Conservation (phyloP, 371 early-diverging fungal species). For the Apophysomyces elegans region DNA sequence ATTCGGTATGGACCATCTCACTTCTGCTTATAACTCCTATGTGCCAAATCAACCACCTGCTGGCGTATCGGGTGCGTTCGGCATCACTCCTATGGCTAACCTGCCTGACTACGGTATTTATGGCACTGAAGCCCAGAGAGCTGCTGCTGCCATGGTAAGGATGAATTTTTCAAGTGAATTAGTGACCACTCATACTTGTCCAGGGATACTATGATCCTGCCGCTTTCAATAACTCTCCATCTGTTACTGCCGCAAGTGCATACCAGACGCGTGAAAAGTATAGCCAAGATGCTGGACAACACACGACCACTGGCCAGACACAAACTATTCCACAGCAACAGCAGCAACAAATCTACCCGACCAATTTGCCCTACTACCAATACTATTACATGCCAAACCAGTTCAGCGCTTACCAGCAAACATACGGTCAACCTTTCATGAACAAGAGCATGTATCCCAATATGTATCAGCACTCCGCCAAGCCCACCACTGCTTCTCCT, state of each 20-base stretch:
- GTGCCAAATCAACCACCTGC: slow-evolving; percentile 60
- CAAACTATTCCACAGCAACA: slow-evolving; percentile 30
- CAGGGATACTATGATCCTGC: slow-evolving; percentile 65
- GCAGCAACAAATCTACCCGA: slow-evolving; percentile 44
- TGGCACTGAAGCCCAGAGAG: slow-evolving; percentile 52
- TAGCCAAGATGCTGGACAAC: slow-evolving; percentile 28
- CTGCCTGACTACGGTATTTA: slow-evolving; percentile 61
- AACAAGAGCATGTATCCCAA: slow-evolving; percentile 84
- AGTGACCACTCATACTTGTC: slow-evolving; percentile 9
- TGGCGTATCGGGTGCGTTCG: slow-evolving; percentile 67
- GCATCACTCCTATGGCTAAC: slow-evolving; percentile 70
- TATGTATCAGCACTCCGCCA: slow-evolving; percentile 57
- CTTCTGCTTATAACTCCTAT: slow-evolving; percentile 63
- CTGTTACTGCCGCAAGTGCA: slow-evolving; percentile 43
- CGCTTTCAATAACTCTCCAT: slow-evolving; percentile 48
- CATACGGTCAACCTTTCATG: slow-evolving; percentile 84
- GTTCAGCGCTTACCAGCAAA: slow-evolving; percentile 71
- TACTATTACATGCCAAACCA: slow-evolving; percentile 81
- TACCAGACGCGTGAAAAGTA: slow-evolving; percentile 41
- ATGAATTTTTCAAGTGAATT: slow-evolving; percentile 51
- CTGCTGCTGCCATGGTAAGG: slow-evolving; percentile 53
- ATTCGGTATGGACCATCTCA: slow-evolving; percentile 58
- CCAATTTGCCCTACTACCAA: slow-evolving; percentile 67
- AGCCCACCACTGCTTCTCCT: slow-evolving; percentile 38
- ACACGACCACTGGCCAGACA: slow-evolving; percentile 26